A percentile compares a stretch with the other conserved stretches of the same genome.
Evolutionary conservation across 306 rosid species (phyloP).

Genomic region (Cotoneaster glaucophyllus): DNA sequence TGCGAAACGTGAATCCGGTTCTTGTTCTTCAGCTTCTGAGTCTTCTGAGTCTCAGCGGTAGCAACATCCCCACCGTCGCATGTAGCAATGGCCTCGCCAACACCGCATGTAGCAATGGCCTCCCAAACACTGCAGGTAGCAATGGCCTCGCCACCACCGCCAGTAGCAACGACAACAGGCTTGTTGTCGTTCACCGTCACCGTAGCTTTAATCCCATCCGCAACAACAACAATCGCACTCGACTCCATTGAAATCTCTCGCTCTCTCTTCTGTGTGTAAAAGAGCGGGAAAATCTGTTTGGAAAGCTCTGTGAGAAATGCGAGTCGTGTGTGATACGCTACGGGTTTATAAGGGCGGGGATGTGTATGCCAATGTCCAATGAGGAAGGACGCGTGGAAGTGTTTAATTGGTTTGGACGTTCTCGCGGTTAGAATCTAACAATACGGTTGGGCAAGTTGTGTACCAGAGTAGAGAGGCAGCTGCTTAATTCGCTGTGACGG

Average conservation of each 20-base stretch:
- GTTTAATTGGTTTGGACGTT: background rate
- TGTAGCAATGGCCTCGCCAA: background rate
- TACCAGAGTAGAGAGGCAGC: background rate
- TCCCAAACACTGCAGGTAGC: no score
- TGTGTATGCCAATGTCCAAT: background rate
- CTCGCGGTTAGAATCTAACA: constrained; percentile 9
- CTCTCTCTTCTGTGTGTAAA: background rate
- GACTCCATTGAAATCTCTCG: constrained; percentile 17
- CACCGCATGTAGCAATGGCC: background rate
- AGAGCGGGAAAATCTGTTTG: constrained; percentile 13
- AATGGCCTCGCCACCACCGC: background rate
- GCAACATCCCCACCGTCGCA: background rate
- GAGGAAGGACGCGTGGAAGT: background rate
- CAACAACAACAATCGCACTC: background rate
- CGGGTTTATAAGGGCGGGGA: constrained; percentile 1
- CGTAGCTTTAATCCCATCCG: background rate
- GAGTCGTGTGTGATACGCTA: background rate
- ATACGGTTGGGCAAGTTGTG: background rate
- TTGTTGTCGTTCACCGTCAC: constrained; percentile 1
- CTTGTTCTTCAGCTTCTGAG: constrained; percentile 14
- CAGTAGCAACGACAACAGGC: background rate
- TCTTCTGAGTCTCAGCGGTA: constrained; percentile 11
- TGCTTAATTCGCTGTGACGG: background rate
- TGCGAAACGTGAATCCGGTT: constrained; percentile 58
- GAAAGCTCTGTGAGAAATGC: background rate